Percentiles rank a stretch among this genome's conserved stretches.
Evolutionary conservation across 306 rosid genomes (phyloP).

Genomic region (Adenanthera pavonina): DNA sequence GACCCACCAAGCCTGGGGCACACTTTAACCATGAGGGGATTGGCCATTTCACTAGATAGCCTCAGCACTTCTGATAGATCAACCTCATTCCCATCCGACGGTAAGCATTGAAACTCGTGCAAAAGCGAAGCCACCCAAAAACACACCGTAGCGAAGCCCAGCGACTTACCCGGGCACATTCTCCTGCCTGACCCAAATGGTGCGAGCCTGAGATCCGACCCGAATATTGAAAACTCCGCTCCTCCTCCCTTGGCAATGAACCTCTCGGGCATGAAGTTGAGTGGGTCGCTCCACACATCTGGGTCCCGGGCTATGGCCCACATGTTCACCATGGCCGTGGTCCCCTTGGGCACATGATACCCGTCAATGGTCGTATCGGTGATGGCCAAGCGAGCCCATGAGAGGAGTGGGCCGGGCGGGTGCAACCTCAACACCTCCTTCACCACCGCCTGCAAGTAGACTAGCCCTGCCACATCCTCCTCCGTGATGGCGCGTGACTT

Average conservation of each 20-base stretch:
- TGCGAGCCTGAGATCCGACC: constrained; percentile 71
- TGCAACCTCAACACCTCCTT: constrained; percentile 75
- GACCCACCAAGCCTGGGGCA: constrained; percentile 45
- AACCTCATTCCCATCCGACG: constrained; percentile 12
- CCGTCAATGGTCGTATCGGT: constrained; percentile 61
- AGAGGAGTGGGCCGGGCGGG: constrained; percentile 83
- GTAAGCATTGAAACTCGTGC: constrained; percentile 59
- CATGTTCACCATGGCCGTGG: constrained; percentile 76
- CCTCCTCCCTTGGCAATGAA: constrained; percentile 44
- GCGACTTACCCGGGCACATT: constrained; percentile 62
- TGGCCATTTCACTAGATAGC: constrained; percentile 77
- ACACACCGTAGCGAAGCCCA: constrained; percentile 59
- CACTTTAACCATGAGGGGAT: constrained; percentile 49
- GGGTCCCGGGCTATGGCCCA: constrained; percentile 75
- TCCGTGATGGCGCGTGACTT: constrained; percentile 54
- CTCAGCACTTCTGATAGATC: constrained; percentile 60
- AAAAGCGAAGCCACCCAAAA: constrained; percentile 73
- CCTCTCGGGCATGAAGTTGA: constrained; percentile 60
- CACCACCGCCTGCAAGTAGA: constrained; percentile 63
- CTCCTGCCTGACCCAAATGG: constrained; percentile 80
- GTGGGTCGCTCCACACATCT: constrained; percentile 60
- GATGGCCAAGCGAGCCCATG: constrained; percentile 80
- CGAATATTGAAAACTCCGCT: constrained; percentile 55
- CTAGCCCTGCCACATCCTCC: constrained; percentile 50
- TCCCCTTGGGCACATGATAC: constrained; percentile 67